These are phyloP conservation scores for Iris macrosiphon DNA, from an alignment of 106 monocot species.

Conservation along the genomic window DNA sequence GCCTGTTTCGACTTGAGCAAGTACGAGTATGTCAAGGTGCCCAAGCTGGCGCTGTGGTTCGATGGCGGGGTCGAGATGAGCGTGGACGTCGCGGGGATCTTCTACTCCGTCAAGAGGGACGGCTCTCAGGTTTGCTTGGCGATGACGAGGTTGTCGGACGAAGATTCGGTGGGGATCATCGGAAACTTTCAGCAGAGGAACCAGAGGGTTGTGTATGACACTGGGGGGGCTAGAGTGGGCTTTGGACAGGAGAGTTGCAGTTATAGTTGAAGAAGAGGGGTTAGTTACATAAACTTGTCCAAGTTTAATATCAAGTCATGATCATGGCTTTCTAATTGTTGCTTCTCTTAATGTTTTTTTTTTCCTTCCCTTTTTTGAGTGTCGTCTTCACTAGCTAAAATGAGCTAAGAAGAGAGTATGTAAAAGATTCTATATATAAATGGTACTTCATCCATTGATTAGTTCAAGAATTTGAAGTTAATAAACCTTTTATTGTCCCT, in stretches of 20 bases:
- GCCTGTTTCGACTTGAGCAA: conserved; percentile 65
- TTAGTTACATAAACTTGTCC: too few relatives aligned
- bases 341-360: too few relatives aligned
- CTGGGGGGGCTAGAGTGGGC: conserved; percentile 13
- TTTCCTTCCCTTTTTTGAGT: too few relatives aligned
- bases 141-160: conserved; percentile 26
- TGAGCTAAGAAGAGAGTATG: too few relatives aligned
- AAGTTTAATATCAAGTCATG: too few relatives aligned
- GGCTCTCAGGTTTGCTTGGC: conserved; percentile 75
- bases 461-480: too few relatives aligned
- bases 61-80: conserved; percentile 39
- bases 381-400: too few relatives aligned
- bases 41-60: conserved; percentile 38
- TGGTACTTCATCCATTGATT: too few relatives aligned
- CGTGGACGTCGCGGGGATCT: conserved; percentile 41
- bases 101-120: conserved; percentile 47
- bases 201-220: conserved; percentile 54
- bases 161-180: conserved; percentile 31
- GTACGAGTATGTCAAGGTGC: conserved; percentile 42
- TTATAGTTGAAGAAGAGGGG: too few relatives aligned
- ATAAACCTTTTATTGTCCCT: too few relatives aligned
- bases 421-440: too few relatives aligned
- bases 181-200: conserved; percentile 65
- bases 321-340: too few relatives aligned
- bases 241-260: conserved; percentile 44